Evolutionary conservation across 805 yeast species (phyloP).

Genomic region (Clavispora vitiphila): DNA sequence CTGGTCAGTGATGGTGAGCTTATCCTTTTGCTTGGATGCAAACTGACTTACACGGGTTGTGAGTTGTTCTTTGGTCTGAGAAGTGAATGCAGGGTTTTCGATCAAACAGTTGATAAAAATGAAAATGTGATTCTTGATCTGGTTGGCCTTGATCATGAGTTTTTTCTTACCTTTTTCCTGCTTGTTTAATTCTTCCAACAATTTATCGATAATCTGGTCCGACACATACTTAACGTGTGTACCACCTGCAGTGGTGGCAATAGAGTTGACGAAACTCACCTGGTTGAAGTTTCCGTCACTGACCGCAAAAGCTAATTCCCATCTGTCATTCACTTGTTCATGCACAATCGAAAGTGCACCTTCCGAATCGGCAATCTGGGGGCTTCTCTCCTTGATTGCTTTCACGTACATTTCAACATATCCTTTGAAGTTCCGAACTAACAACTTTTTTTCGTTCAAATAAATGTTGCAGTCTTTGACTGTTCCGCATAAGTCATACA

Average conservation of each 20-base stretch:
- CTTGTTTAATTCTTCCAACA: constrained; percentile 56
- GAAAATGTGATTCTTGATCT: constrained; percentile 86
- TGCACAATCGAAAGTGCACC: constrained; percentile 55
- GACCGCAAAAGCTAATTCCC: constrained; percentile 95
- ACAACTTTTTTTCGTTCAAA: constrained; percentile 68
- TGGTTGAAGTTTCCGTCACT: constrained; percentile 89
- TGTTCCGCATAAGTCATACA: constrained; percentile 92
- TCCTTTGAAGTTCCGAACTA: constrained; percentile 70
- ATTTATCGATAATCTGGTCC: constrained; percentile 77
- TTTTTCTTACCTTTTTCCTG: constrained; percentile 64
- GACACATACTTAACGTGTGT: constrained; percentile 86
- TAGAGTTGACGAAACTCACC: constrained; percentile 94
- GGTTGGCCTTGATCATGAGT: constrained; percentile 78
- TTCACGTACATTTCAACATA: constrained; percentile 87
- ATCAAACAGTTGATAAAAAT: constrained; percentile 85
- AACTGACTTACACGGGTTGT: constrained; percentile 86
- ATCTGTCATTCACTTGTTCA: constrained; percentile 75
- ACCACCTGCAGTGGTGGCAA: constrained; percentile 96
- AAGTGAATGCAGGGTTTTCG: constrained; percentile 95
- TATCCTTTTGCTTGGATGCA: constrained; percentile 60
- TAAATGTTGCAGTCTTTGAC: constrained; percentile 76
- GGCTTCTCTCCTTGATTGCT: constrained; percentile 56
- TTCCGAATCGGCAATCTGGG: constrained; percentile 27
- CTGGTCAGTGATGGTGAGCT: constrained; percentile 67
- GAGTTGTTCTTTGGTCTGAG: constrained; percentile 94